Conservation (phyloP, 78 protist species). For the Dictyostelium intermedium region DNA sequence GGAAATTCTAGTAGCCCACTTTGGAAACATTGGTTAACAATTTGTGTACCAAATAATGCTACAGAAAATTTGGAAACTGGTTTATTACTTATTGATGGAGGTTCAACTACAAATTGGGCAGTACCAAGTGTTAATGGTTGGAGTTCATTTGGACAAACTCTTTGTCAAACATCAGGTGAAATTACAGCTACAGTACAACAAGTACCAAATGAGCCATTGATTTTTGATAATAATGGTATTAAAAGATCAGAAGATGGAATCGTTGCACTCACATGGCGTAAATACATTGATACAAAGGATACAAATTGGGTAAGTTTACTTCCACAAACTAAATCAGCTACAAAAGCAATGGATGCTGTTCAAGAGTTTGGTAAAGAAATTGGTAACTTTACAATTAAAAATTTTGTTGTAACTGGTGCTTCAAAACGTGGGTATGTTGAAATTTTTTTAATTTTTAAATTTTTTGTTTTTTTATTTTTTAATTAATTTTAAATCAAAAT, state of each 20-base stretch:
- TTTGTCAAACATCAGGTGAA: neutral
- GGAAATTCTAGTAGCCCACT: neutral
- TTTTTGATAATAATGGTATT: constrained; percentile 19
- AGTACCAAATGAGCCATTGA: constrained; percentile 34
- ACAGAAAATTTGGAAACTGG: neutral
- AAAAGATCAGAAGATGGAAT: constrained; percentile 30
- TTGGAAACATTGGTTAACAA: constrained; percentile 12
- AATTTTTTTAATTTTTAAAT: neutral
- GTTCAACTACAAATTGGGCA: neutral
- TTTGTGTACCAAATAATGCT: neutral
- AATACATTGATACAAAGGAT: constrained; percentile 9
- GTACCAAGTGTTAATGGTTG: neutral
- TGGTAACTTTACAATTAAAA: neutral
- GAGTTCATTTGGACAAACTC: neutral
- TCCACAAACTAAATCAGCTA: constrained; percentile 25
- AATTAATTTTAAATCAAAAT: neutral
- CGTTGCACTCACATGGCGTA: constrained; percentile 41
- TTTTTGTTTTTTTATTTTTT: neutral
- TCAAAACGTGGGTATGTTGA: constrained; percentile 29
- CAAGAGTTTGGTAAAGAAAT: constrained; percentile 9
- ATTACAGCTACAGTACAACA: neutral
- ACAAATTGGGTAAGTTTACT: constrained; percentile 22
- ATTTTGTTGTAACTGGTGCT: constrained; percentile 67
- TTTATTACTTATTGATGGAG: neutral
- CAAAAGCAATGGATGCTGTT: constrained; percentile 57